Evolutionary conservation across 2,329 filamentous ascomycete species (phyloP).

Genomic region (Colletotrichum eremochloae): DNA sequence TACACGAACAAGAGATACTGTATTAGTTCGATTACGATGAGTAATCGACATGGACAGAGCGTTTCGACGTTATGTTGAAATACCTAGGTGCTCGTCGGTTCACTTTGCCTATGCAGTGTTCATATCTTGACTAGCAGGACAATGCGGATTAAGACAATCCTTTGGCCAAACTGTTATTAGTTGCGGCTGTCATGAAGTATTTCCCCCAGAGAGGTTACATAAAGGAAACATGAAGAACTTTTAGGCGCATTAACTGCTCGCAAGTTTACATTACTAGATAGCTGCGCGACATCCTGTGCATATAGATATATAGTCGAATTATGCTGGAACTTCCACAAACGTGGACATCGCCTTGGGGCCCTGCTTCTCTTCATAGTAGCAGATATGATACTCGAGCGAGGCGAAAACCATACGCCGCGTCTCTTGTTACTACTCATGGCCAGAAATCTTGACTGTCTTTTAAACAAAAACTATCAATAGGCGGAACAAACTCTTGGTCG

Average conservation of each 20-base stretch:
- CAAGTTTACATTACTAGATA: background rate
- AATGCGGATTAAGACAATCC: no score
- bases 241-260: no score
- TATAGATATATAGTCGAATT: background rate
- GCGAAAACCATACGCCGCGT: no score
- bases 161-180: no score
- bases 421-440: background rate
- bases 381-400: background rate
- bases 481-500: background rate
- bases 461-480: background rate
- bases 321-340: no score
- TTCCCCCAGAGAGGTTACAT: no score
- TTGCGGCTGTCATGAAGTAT: no score
- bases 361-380: no score
- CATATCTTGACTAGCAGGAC: background rate
- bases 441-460: background rate
- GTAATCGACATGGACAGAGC: background rate
- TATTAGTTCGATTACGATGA: background rate
- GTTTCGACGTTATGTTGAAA: background rate
- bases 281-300: background rate
- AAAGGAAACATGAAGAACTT: no score
- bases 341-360: background rate
- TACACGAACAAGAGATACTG: background rate
- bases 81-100: background rate
- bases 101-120: no score